Evolutionary conservation across 768 basidiomycete genomes (phyloP), one percentile per base, ranked within the genome.

Genomic region (Candolleomyces aberdarensis): DNA sequence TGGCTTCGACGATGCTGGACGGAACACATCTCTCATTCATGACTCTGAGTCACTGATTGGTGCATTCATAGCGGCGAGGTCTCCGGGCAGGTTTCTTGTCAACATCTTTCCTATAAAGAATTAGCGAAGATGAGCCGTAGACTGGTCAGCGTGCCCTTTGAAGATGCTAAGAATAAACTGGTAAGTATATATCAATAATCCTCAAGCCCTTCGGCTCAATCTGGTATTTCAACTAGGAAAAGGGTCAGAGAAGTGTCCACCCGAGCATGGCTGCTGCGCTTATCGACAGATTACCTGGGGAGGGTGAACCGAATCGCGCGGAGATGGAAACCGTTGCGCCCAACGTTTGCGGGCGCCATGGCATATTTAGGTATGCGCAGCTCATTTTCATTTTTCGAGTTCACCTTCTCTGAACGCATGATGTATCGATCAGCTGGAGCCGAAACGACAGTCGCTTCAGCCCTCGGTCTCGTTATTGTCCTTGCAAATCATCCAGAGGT

Each of bases 401-500:
- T 7, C 19, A 5, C 14, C 49, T 19, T n/a, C 31, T 22, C 29
- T 40, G 19, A 3, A 19, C n/a, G 10, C 10, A 5, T 58, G 51
- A 50, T 20, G 10, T 19, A 20, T 41, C 6, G 7, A 53, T 19
- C 39, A 63, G 61, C 58, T 39, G 20, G 49, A 19, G 36, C 55
- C 3, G 17, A 41, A 19, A 19, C 39, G 22, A 17, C 55, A 3
- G 2, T 66, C 29, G 60, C 60, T 4, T 36, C 57, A 0, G 56
- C 56, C 5, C 47, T 51, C 20, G 29, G 50, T 4, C 58, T 63
- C 51, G 57, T 66, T n/a, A n/a, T 66, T 47, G 62, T 55, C 22
- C 63, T 66, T 53, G 56, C 56, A 29, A 54, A 61, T 6, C 40
- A 65, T 15, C 62, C 62, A 7, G 60, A 65, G 43, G 57, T 59